These are phyloP conservation scores for Beauveria sp. DNA, from an alignment of 2,329 filamentous ascomycete species.

Conservation along the genomic window DNA sequence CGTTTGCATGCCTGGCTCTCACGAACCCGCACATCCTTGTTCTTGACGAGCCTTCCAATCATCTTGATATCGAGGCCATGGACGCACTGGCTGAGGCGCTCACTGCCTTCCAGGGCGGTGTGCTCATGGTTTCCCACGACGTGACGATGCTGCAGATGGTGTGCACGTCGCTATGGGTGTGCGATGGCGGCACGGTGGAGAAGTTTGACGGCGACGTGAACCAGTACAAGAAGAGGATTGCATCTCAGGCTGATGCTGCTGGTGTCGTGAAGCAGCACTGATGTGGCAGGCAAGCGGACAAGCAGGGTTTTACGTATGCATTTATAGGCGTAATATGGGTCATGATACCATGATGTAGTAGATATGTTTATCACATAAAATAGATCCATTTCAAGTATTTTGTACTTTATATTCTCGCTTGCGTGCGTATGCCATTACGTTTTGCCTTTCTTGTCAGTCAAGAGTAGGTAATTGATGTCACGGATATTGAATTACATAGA, in stretches of 20 bases:
- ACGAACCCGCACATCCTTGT: conserved; percentile 95
- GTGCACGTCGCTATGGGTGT: conserved; percentile 92
- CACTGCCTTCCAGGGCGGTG: conserved; percentile 82
- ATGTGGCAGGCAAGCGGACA: not conserved
- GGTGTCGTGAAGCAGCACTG: conserved; percentile 71
- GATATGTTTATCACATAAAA: not conserved
- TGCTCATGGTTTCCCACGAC: conserved; percentile 98
- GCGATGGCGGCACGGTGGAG: conserved; percentile 86
- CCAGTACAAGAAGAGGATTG: conserved; percentile 95
- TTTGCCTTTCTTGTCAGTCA: too few species aligned
- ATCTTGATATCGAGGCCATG: conserved; percentile 99
- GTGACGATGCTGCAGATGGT: conserved; percentile 98
- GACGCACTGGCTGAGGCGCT: conserved; percentile 84
- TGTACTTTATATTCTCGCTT: not conserved
- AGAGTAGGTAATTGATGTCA: not conserved
- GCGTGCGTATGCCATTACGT: not conserved
- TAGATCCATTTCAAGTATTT: not conserved
- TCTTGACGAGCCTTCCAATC: conserved; percentile 96
- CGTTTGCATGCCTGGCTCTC: conserved; percentile 91
- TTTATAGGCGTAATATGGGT: conserved; percentile 1
- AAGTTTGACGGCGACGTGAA: conserved; percentile 94
- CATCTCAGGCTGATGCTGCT: conserved; percentile 76
- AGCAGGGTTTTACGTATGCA: not conserved
- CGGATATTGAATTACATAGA: too few species aligned
- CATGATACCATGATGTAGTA: not conserved